Base-by-base conservation (phyloP, 1,284 basidiomycete species). In the Leccinum pachyderme region DNA sequence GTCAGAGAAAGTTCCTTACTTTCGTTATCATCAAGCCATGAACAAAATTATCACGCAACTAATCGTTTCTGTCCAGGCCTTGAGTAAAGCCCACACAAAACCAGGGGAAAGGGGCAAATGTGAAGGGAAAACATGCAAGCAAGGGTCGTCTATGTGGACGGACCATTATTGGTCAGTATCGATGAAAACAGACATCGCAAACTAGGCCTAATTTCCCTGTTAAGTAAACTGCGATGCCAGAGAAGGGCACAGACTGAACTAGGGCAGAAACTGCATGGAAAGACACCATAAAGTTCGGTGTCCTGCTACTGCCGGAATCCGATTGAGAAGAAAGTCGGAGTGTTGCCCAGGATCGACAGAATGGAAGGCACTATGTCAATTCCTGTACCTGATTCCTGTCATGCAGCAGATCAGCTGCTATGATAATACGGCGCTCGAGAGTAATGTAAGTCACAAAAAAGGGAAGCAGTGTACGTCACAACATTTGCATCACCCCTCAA, bases 401-500 rank as follows among this genome's bases (percentile, higher is more conserved):
- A 15, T 18, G 5, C 24, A 11, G 15, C 24, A 5, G 13, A 7
- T 28, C 13, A 33, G 29, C 18, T 7, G 22, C 41, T 41, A 47
- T 15, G 13, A 25, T 29, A 33, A 12, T 12, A 18, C 37, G 29
- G 25, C 13, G 28, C 25, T 37, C 41, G 13, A 53, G 12, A 9
- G 35, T 25, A 13, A 50, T 24, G 12, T 6, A 51, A 39, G 37
- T 7, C 9, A 29, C 31, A 39, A 41, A 49, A 43, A 32, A 18
- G 25, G 37, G 22, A 47, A 53, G 22, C n/a, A 22, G 33, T 6
- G 13, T 51, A 63, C 32, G 25, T 57, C 49, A 65, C 56, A 41
- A 58, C 27, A 50, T n/a, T n/a, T n/a, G 27, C 60, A 63, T 27
- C 74, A 48, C 66, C 72, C 2, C 18, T 45, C 47, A 74, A 49